Evolutionary conservation across 2,329 filamentous ascomycete species (phyloP).

Genomic region (Teratosphaeriaceae sp.): DNA sequence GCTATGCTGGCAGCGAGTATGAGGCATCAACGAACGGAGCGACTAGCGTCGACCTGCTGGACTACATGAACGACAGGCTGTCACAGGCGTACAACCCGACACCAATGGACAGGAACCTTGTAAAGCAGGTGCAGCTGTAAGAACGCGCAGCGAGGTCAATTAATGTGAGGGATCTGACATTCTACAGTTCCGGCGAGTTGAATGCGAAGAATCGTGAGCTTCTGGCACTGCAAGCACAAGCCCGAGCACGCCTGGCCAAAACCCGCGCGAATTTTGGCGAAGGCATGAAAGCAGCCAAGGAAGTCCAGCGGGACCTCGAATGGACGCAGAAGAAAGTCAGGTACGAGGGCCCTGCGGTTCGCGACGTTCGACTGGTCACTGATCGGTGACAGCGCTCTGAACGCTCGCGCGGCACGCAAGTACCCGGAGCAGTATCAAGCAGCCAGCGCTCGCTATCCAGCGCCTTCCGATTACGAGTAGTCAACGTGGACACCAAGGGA

Average conservation of each 20-base stretch:
- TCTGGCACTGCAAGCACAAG: conserved; percentile 80
- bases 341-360: conserved; percentile 41
- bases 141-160: conserved; percentile 28
- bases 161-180: conserved; percentile 7
- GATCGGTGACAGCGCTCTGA: conserved; percentile 53
- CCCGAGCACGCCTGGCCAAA: conserved; percentile 65
- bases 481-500: neutral
- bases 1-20: conserved; percentile 57
- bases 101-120: conserved; percentile 43
- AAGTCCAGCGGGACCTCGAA: conserved; percentile 86
- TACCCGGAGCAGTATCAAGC: conserved; percentile 45
- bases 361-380: conserved; percentile 1
- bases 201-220: conserved; percentile 95
- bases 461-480: conserved; percentile 43
- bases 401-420: conserved; percentile 59
- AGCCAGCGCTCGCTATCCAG: conserved; percentile 42
- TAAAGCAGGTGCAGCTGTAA: conserved; percentile 65
- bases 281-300: conserved; percentile 82
- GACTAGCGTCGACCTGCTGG: conserved; percentile 75
- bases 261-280: conserved; percentile 80
- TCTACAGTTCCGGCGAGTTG: conserved; percentile 72
- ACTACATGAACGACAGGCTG: conserved; percentile 88
- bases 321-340: conserved; percentile 94
- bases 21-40: conserved; percentile 45
- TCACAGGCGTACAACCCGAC: conserved; percentile 60